These are phyloP conservation scores for Pogostemon cablin DNA, from an alignment of 257 asterid species.

Conservation along the genomic window DNA sequence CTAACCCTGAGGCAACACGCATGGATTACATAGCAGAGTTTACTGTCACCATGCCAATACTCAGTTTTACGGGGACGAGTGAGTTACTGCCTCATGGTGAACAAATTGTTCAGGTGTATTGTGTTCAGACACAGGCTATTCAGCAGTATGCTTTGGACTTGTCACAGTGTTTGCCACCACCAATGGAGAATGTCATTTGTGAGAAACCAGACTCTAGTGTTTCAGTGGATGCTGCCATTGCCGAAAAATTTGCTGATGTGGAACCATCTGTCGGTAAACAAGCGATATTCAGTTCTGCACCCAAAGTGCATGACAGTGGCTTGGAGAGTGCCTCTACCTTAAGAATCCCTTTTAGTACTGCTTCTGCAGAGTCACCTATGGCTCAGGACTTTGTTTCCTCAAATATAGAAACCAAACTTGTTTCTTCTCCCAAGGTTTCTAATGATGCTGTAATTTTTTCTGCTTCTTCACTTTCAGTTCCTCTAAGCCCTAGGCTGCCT, in stretches of 20 bases:
- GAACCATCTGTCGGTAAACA: slow-evolving; percentile 57
- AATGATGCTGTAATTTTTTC: slow-evolving; percentile 50
- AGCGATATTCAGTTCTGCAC: slow-evolving; percentile 58
- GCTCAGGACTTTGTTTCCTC: slow-evolving; percentile 55
- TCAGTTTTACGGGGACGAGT: slow-evolving; percentile 95
- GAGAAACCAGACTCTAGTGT: slow-evolving; percentile 69
- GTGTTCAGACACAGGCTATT: slow-evolving; percentile 98
- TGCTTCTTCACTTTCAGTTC: slow-evolving; percentile 61
- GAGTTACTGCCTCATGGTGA: slow-evolving; percentile 81
- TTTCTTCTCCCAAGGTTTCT: slow-evolving; percentile 41
- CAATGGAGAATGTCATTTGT: slow-evolving; percentile 50
- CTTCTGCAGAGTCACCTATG: slow-evolving; percentile 43
- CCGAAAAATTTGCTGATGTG: slow-evolving; percentile 50
- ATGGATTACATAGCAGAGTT: slow-evolving; percentile 92
- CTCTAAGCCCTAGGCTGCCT: slow-evolving; percentile 80
- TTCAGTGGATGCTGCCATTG: slow-evolving; percentile 48
- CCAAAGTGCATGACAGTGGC: slow-evolving; percentile 54
- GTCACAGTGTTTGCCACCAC: slow-evolving; percentile 91
- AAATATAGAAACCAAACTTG: slow-evolving; percentile 50
- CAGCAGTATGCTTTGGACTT: slow-evolving; percentile 95
- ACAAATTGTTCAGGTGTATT: slow-evolving; percentile 87
- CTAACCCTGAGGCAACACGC: slow-evolving; percentile 75
- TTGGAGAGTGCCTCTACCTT: slow-evolving; percentile 49
- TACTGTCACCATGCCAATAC: slow-evolving; percentile 94
- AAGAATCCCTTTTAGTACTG: slow-evolving; percentile 47